Base-by-base conservation (phyloP, 345 rosid species). In the Eutrema yunnanense region DNA sequence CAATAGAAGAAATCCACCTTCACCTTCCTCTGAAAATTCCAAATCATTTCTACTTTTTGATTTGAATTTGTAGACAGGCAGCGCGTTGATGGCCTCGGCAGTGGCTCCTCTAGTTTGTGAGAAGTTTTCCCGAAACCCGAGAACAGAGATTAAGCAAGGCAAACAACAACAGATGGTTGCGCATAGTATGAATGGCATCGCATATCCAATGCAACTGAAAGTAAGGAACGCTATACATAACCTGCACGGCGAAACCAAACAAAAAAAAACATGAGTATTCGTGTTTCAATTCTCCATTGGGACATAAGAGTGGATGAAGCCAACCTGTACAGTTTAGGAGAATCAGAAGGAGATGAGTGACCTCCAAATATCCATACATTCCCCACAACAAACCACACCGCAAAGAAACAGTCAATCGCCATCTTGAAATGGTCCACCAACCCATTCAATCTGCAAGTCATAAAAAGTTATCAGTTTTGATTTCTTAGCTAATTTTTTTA, bases 291-390 rank as follows among this genome's bases (percentile, higher is more conserved):
- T 56, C 69, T 53, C 46, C 65, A 36, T 7, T 4, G 27, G 50
- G 29, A 37, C 64, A 46, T n/a, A 38, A 38, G 42, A 49, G 56
- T 32, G n/a, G 51, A 57, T 48, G 34, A 64, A 38, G 67, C 53
- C 3, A 7, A 91, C 97, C 87, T 86, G 85, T 91, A 91, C 81
- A 91, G 72, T 79, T 91, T 91, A 38, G 97, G 97, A 73, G 97
- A 92, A 85, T 91, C 91, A 36, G 85, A 72, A 52, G 97, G 86
- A 72, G 82, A 76, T 9, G 91, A 67, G 46, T 86, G 91, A 67
- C 93, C 96, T 65, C 97, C 97, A 69, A 91, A 91, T 50, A 91
- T 91, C 97, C 97, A 92, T 57, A 92, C 93, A 74, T 92, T 89
- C 73, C 97, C 97, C 7, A 92, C 97, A 14, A 92, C 96, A 83